Percentiles rank a stretch among this genome's conserved stretches.
phyloP scores from a whole-genome alignment of 768 basidiomycete species.

The Pilatotrama ljubarskyi region DNA sequence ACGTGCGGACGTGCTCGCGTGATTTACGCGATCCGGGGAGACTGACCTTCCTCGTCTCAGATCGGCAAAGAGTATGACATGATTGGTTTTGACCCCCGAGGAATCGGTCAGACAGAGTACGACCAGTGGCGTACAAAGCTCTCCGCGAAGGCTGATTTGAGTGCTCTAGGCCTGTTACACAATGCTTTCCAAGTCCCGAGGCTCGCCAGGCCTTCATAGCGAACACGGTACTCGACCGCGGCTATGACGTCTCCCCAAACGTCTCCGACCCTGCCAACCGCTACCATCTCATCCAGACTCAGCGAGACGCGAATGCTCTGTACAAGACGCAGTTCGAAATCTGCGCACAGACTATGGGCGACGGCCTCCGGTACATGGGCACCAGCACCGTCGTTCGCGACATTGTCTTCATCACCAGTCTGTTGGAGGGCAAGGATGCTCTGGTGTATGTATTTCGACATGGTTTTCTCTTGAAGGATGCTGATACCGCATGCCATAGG shows the following conservation, averaged over 20 bases:
- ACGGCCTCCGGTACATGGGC: conserved; percentile 31
- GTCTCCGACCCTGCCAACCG: conserved; percentile 23
- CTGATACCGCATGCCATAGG: conserved; percentile 1
- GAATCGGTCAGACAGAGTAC: conserved; percentile 34
- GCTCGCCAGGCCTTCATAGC: conserved; percentile 27
- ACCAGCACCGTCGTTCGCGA: conserved; percentile 36
- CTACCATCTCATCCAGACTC: conserved; percentile 23
- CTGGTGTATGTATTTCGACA: conserved; percentile 23
- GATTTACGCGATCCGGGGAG: neutral
- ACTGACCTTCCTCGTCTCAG: too few relatives aligned
- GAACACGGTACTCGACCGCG: conserved; percentile 30
- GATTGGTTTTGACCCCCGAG: conserved; percentile 35
- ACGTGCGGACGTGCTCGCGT: neutral
- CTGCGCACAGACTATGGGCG: conserved; percentile 31
- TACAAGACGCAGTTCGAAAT: conserved; percentile 28
- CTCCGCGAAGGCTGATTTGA: neutral
- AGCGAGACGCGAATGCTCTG: conserved; percentile 26
- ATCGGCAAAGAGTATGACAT: conserved; percentile 31
- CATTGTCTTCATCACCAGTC: conserved; percentile 31
- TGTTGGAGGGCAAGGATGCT: conserved; percentile 30
- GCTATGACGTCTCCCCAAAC: conserved; percentile 29
- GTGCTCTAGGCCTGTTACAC: conserved; percentile 25
- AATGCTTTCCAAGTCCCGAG: conserved; percentile 28
- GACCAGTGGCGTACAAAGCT: neutral
- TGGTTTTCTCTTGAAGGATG: neutral